Evolutionary conservation across 1,284 basidiomycete genomes (phyloP).

Genomic region (Trichosporon inkin): DNA sequence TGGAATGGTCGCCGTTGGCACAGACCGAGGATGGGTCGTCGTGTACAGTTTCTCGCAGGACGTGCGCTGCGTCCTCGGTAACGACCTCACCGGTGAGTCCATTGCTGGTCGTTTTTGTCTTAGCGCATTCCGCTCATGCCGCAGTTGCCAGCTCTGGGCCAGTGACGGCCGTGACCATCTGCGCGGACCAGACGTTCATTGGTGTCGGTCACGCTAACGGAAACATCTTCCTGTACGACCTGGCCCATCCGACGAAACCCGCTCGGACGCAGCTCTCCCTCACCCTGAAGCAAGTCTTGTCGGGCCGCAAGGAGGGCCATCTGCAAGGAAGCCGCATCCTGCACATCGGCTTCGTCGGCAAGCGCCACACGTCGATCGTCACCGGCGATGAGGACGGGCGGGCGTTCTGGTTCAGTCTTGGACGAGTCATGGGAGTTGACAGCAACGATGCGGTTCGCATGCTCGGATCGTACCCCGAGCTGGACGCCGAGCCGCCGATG

Average conservation of each 20-base stretch:
- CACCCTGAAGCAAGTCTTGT: slow-evolving; percentile 54
- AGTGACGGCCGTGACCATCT: slow-evolving; percentile 87
- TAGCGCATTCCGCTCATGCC: neutral
- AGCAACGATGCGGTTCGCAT: slow-evolving; percentile 92
- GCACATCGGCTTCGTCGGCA: slow-evolving; percentile 84
- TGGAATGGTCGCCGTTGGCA: slow-evolving; percentile 86
- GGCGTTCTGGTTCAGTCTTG: slow-evolving; percentile 92
- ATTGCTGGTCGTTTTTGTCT: neutral
- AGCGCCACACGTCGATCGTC: slow-evolving; percentile 87
- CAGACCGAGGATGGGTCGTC: slow-evolving; percentile 67
- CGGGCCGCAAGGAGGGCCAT: slow-evolving; percentile 91
- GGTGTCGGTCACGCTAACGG: slow-evolving; percentile 84
- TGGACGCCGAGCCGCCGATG: slow-evolving; percentile 34
- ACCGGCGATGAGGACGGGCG: slow-evolving; percentile 87
- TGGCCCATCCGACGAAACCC: slow-evolving; percentile 60
- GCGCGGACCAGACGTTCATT: slow-evolving; percentile 88
- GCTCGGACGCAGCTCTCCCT: slow-evolving; percentile 42
- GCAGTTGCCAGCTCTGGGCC: slow-evolving; percentile 64
- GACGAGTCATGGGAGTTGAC: slow-evolving; percentile 91
- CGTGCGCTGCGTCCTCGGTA: slow-evolving; percentile 71
- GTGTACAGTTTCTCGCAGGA: slow-evolving; percentile 91
- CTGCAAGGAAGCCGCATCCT: slow-evolving; percentile 78
- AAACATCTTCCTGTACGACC: slow-evolving; percentile 79
- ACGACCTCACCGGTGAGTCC: slow-evolving; percentile 60
- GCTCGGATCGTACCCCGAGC: slow-evolving; percentile 80